These are phyloP conservation scores for Rhodomyrtus psidioides DNA, from an alignment of 441 rosid genomes.

Conservation along the genomic window DNA sequence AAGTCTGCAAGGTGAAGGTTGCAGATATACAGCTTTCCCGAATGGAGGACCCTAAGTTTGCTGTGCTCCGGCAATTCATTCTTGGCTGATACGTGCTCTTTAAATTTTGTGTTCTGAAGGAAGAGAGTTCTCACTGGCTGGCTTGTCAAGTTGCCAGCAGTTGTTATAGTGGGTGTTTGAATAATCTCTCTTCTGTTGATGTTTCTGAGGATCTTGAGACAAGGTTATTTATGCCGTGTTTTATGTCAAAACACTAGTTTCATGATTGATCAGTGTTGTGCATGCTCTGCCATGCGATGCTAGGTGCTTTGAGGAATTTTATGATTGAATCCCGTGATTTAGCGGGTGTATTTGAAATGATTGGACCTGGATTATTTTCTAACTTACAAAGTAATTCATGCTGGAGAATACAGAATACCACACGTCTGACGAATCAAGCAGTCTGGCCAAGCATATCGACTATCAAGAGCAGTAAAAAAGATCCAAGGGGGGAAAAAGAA, in stretches of 20 bases:
- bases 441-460: not conserved
- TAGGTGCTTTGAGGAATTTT: not conserved
- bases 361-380: not conserved
- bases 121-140: not conserved
- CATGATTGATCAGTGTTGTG: not conserved
- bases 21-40: constrained; percentile 1
- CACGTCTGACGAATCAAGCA: not conserved
- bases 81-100: constrained; percentile 42
- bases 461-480: not conserved
- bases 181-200: not conserved
- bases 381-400: not conserved
- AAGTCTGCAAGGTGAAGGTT: not conserved
- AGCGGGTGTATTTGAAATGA: not conserved
- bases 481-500: not conserved
- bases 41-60: constrained; percentile 12
- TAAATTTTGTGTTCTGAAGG: not conserved
- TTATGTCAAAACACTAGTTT: not conserved
- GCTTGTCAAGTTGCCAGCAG: not conserved
- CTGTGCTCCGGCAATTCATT: constrained; percentile 62
- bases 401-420: not conserved
- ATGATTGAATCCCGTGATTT: not conserved
- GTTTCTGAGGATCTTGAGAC: not conserved
- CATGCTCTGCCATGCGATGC: not conserved
- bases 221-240: not conserved
- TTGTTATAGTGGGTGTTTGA: not conserved